These are phyloP conservation scores for Cajanus cajan DNA, from an alignment of 306 rosid genomes.

Conservation along the genomic window DNA sequence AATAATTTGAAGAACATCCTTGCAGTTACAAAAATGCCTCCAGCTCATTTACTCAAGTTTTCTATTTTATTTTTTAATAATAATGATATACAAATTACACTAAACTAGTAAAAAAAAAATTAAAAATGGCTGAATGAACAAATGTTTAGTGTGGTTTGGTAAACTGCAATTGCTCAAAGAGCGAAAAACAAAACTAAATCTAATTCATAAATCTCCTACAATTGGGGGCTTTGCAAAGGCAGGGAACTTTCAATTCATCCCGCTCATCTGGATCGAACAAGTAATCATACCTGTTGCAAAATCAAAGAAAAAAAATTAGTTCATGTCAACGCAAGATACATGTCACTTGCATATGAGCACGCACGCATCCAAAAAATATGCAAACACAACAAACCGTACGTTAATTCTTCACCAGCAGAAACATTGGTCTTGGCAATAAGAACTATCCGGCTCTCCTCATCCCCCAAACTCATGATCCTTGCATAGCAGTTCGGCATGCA, in stretches of 20 bases:
- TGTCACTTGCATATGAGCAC: background rate
- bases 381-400: constrained; percentile 45
- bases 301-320: background rate
- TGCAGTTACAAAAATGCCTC: constrained; percentile 39
- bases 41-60: constrained; percentile 34
- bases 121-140: constrained; percentile 13
- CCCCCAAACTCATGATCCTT: constrained; percentile 79
- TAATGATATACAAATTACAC: constrained; percentile 38
- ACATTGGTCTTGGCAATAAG: constrained; percentile 83
- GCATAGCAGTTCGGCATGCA: constrained; percentile 98
- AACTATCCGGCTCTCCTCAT: constrained; percentile 77
- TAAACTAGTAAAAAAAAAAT: background rate
- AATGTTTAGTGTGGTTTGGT: constrained; percentile 42
- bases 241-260: constrained; percentile 86
- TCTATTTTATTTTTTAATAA: constrained; percentile 27
- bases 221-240: constrained; percentile 75
- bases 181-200: constrained; percentile 35
- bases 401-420: constrained; percentile 87
- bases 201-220: constrained; percentile 89
- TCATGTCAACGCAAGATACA: background rate
- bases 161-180: constrained; percentile 37
- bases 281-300: constrained; percentile 81
- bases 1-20: constrained; percentile 13
- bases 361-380: background rate
- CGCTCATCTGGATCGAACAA: constrained; percentile 86